Percentiles rank a stretch among this genome's conserved stretches.
Conservation (phyloP, 1,284 basidiomycete genomes). For the Ceratobasidium sp. region DNA sequence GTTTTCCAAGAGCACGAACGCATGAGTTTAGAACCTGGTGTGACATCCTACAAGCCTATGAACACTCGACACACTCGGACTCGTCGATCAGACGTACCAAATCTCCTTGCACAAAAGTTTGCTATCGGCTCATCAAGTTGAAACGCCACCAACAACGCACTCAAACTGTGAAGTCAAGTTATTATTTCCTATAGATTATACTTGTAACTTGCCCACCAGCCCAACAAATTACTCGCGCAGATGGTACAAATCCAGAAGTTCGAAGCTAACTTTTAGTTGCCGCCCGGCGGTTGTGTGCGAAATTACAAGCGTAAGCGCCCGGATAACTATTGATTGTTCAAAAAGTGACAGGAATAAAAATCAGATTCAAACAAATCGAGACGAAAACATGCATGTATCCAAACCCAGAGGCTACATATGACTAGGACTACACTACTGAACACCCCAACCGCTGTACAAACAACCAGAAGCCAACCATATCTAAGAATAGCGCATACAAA, state of each 20-base stretch:
- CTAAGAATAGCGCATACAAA: slow-evolving; percentile 16
- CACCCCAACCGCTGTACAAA: neutral
- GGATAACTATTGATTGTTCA: neutral
- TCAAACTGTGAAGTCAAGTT: too few species aligned
- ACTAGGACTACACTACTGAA: slow-evolving; percentile 35
- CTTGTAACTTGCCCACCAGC: neutral
- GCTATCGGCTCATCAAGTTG: slow-evolving; percentile 14
- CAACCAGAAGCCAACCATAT: neutral
- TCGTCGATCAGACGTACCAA: neutral
- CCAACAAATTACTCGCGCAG: slow-evolving; percentile 1
- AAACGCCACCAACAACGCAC: neutral
- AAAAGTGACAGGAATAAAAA: neutral
- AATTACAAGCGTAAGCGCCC: neutral
- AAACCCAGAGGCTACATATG: neutral
- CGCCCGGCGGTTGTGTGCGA: neutral
- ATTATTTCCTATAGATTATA: neutral
- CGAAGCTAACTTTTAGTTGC: too few species aligned
- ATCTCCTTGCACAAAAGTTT: slow-evolving; percentile 3
- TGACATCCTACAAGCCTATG: slow-evolving; percentile 16
- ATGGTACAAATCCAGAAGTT: neutral
- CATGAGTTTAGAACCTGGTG: slow-evolving; percentile 21
- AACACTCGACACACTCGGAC: neutral
- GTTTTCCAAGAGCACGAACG: slow-evolving; percentile 24
- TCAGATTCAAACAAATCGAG: neutral
- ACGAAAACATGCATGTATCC: slow-evolving; percentile 9